Evolutionary conservation across 2,329 filamentous ascomycete genomes (phyloP).

Genomic region (Chaetomium globosum): DNA sequence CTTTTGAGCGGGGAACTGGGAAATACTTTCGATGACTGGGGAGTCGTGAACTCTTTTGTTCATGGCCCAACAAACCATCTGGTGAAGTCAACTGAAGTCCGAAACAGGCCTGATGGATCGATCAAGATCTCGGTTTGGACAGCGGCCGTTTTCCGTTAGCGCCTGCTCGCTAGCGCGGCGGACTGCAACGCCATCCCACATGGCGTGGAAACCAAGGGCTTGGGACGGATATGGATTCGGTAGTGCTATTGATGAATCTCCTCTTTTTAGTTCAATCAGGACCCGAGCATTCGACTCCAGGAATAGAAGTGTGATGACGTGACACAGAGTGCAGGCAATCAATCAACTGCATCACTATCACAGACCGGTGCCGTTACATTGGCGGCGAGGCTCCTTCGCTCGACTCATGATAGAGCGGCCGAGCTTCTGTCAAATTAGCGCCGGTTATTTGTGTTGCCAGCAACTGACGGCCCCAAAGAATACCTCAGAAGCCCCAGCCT

Average conservation of each 20-base stretch:
- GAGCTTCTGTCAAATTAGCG: background rate
- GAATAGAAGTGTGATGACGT: constrained; percentile 15
- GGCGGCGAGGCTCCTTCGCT: background rate
- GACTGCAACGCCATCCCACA: constrained; percentile 22
- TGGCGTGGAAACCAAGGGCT: constrained; percentile 25
- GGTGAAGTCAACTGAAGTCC: constrained; percentile 2
- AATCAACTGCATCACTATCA: constrained; percentile 26
- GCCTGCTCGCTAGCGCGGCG: background rate
- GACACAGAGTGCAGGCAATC: background rate
- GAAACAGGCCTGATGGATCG: constrained; percentile 1
- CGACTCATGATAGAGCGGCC: background rate
- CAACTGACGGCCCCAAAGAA: background rate
- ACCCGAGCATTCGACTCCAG: constrained; percentile 3
- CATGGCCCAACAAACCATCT: background rate
- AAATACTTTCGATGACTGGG: background rate
- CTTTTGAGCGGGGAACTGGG: background rate
- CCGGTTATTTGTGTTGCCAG: background rate
- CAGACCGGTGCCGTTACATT: background rate
- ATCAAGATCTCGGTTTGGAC: background rate
- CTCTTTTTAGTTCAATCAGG: constrained; percentile 3
- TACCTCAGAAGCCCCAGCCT: background rate
- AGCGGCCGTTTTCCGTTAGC: background rate
- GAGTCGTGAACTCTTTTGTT: background rate
- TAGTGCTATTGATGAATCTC: constrained; percentile 9
- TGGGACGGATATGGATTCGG: constrained; percentile 17